Conservation (phyloP, 2,329 filamentous ascomycete genomes). For the Fusarium solani-melongenae region DNA sequence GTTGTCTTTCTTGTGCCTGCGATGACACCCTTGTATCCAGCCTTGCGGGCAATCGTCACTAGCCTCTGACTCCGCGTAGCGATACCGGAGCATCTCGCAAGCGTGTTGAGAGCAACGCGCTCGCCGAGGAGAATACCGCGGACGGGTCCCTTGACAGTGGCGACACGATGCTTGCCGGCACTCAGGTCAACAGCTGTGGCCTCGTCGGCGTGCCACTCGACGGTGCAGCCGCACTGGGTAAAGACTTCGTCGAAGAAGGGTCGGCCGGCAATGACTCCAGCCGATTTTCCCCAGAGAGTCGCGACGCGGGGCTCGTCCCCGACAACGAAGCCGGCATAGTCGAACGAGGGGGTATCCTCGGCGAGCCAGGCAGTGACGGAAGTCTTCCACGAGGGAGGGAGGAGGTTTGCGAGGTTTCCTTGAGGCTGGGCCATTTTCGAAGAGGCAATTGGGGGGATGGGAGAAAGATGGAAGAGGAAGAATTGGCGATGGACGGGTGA, state of each 20-base stretch:
- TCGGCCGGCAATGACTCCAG: slow-evolving; percentile 86
- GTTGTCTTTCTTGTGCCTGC: slow-evolving; percentile 98
- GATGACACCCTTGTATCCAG: slow-evolving; percentile 84
- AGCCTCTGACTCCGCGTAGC: slow-evolving; percentile 75
- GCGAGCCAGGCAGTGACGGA: slow-evolving; percentile 87
- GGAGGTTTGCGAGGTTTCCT: slow-evolving; percentile 71
- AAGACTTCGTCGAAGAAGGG: slow-evolving; percentile 98
- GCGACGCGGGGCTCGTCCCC: slow-evolving; percentile 74
- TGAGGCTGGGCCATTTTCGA: slow-evolving; percentile 42
- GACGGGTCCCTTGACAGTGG: slow-evolving; percentile 87
- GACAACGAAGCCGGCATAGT: slow-evolving; percentile 97
- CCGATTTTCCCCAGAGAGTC: slow-evolving; percentile 76
- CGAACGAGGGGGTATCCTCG: slow-evolving; percentile 95
- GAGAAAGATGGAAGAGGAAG: not conserved
- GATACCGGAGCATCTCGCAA: slow-evolving; percentile 91
- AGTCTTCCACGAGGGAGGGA: slow-evolving; percentile 86
- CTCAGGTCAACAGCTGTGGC: slow-evolving; percentile 75
- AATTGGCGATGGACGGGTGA: not conserved
- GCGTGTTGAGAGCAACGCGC: slow-evolving; percentile 88
- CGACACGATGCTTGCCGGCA: slow-evolving; percentile 69
- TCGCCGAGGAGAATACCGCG: slow-evolving; percentile 88
- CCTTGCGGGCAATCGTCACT: slow-evolving; percentile 65
- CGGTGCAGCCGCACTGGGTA: slow-evolving; percentile 86
- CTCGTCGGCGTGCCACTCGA: slow-evolving; percentile 87
- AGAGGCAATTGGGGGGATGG: not conserved